Conservation (phyloP, 345 rosid genomes). For the Melaleuca quinquenervia region DNA sequence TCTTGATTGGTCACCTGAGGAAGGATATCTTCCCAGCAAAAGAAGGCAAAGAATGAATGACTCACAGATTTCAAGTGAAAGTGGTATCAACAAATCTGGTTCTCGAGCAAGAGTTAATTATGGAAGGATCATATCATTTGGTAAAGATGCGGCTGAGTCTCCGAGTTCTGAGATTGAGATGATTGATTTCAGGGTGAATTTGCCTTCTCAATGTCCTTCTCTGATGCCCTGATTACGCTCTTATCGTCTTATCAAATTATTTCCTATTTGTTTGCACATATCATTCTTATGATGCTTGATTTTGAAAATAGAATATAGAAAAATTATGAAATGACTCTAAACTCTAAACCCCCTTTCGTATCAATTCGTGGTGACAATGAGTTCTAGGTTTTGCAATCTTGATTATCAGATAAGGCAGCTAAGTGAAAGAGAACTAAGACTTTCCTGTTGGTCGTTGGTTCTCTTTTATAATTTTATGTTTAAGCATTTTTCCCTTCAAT, state of each 20-base stretch:
- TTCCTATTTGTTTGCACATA: not conserved
- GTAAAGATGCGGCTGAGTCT: conserved; percentile 70
- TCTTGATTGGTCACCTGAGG: conserved; percentile 93
- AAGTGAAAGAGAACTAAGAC: not conserved
- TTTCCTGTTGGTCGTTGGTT: not conserved
- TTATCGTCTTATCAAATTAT: not conserved
- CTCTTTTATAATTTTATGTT: not conserved
- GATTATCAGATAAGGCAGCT: not conserved
- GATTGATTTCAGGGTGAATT: conserved; percentile 74
- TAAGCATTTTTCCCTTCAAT: not conserved
- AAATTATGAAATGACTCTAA: not conserved
- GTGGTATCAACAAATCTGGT: conserved; percentile 14
- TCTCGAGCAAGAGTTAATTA: conserved; percentile 40
- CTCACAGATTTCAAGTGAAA: conserved; percentile 10
- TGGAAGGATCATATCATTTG: conserved; percentile 88
- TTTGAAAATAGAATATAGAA: not conserved
- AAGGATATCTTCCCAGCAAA: conserved; percentile 31
- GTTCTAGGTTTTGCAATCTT: not conserved
- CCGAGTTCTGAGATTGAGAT: conserved; percentile 50
- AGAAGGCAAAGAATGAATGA: conserved; percentile 34
- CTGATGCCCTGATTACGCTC: not conserved
- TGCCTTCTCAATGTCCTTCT: not conserved
- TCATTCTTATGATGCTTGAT: not conserved
- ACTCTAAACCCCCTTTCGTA: not conserved
- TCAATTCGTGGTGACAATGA: not conserved